Evolutionary conservation across 83 land plant species (phyloP), one percentile per base, ranked within the genome.

Genomic region (Picea abies): DNA sequence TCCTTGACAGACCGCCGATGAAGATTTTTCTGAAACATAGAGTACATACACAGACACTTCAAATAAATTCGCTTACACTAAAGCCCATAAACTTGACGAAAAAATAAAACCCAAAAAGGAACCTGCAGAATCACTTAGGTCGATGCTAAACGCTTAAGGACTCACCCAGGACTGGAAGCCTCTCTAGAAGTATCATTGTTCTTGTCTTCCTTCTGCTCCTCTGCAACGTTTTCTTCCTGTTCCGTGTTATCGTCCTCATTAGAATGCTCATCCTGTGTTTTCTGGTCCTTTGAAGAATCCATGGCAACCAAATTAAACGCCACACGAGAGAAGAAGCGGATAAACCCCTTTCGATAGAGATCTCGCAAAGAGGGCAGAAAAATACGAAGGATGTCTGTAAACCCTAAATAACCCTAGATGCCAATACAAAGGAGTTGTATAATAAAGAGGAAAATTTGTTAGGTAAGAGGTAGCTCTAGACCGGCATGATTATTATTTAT

Each of bases 1-100:
- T 97, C 82, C 90, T 88, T 14, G 98, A 87, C 39, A 95, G 90
- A 69, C 99, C 99, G 41, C 99, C 99, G 62, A 97, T 91, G 78
- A 95, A 97, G 70, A 97, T 93, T 80, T 97, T 95, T 79, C 99
- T 95, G 91, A 3, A 0, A n/a, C 9, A 65, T 1, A 65, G 10
- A n/a, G 20, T 0, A 79, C 44, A 3, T 12, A 12, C 17, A 22
- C 3, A 32, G 8, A 49, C 22, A 76, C 5, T 23, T n/a, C 20
- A n/a, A 65, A 65, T 23, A 65, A 65, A 65, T 8, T 1, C 25
- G 68, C 25, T 9, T n/a, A 65, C 68, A 65, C 23, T 20, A 20
- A 65, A 65, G 23, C 22, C 68, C 5, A 9, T n/a, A 65, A 65
- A 65, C 68, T n/a, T 6, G 11, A 64, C 6, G 26, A 65, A 20